Conservation (phyloP, 192 early-diverging fungal species). For the Linnemannia zychae region DNA sequence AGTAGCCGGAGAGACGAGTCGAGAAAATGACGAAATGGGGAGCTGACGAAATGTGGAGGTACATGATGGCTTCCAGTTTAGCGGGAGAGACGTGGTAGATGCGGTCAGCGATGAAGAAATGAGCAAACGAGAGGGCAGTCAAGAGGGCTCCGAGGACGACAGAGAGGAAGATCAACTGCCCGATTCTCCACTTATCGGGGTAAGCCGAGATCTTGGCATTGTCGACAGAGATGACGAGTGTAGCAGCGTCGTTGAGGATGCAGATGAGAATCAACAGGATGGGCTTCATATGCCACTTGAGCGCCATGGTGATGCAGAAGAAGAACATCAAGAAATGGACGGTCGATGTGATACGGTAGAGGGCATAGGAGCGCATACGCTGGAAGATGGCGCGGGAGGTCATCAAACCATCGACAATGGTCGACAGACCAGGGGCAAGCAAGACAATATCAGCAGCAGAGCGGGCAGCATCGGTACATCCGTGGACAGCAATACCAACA, state of each 20-base stretch:
- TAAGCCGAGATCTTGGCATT: constrained; percentile 90
- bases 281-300: constrained; percentile 86
- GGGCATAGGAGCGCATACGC: constrained; percentile 92
- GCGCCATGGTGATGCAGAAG: constrained; percentile 88
- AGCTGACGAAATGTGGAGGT: constrained; percentile 91
- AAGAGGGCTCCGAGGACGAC: constrained; percentile 82
- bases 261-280: constrained; percentile 86
- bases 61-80: constrained; percentile 91
- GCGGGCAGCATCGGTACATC: constrained; percentile 95
- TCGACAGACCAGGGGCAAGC: constrained; percentile 88
- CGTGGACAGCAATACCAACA: constrained; percentile 96
- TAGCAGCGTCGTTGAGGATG: constrained; percentile 93
- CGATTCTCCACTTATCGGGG: constrained; percentile 97
- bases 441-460: constrained; percentile 97
- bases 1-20: constrained; percentile 86
- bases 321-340: constrained; percentile 97
- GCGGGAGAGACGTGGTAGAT: constrained; percentile 68
- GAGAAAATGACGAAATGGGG: constrained; percentile 98
- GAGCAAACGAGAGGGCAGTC: constrained; percentile 82
- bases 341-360: constrained; percentile 96
- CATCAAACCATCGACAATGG: constrained; percentile 92
- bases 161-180: constrained; percentile 89
- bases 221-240: constrained; percentile 93
- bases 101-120: constrained; percentile 85
- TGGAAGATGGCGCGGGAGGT: constrained; percentile 95